A percentile compares a stretch with the other conserved stretches of the same genome.
Conservation (phyloP, 768 basidiomycete species). For the Amanita molliuscula region DNA sequence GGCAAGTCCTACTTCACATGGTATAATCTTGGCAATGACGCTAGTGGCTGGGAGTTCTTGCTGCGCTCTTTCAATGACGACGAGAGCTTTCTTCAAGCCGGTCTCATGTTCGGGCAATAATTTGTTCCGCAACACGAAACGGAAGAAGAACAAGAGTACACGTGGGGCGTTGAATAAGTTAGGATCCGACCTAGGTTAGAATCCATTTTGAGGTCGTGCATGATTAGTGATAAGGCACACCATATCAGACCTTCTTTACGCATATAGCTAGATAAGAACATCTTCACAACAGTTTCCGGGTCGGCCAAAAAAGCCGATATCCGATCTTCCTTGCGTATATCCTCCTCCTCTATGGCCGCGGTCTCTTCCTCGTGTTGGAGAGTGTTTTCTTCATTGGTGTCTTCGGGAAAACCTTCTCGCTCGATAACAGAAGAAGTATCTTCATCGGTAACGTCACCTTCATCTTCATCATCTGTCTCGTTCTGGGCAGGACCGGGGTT, state of each 20-base stretch:
- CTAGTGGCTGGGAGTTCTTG: conserved; percentile 8
- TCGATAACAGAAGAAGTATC: not conserved
- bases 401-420: not conserved
- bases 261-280: conserved; percentile 67
- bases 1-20: conserved; percentile 5
- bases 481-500: not conserved
- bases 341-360: conserved; percentile 24
- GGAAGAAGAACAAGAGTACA: conserved; percentile 33
- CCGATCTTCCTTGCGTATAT: conserved; percentile 29
- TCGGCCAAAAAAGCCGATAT: conserved; percentile 47
- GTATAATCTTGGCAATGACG: conserved; percentile 8
- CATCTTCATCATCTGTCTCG: not conserved
- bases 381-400: not conserved
- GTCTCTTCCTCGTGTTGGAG: conserved; percentile 23
- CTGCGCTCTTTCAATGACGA: conserved; percentile 6
- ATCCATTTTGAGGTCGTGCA: not conserved
- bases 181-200: conserved; percentile 24
- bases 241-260: conserved; percentile 59
- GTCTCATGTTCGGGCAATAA: conserved; percentile 22
- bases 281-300: conserved; percentile 44
- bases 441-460: not conserved
- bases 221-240: conserved; percentile 19
- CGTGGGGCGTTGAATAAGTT: conserved; percentile 33
- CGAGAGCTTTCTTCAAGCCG: conserved; percentile 5
- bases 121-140: conserved; percentile 32